Conservation (phyloP, 2,329 filamentous ascomycete genomes). For the Penicillium polonicum region DNA sequence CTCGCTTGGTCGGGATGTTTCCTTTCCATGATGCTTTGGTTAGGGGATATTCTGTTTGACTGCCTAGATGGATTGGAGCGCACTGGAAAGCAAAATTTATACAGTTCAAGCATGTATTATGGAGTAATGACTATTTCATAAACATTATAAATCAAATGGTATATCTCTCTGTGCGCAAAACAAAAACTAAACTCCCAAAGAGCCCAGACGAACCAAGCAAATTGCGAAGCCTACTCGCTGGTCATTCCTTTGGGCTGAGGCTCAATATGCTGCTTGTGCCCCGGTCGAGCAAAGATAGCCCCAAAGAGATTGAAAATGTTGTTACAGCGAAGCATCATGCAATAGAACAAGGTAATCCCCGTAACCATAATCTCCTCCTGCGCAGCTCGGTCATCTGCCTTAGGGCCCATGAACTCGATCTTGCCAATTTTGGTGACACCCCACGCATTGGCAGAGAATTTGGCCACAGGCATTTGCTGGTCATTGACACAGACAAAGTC, state of each 20-base stretch:
- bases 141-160: neutral
- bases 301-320: conserved; percentile 29
- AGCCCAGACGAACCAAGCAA: neutral
- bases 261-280: conserved; percentile 16
- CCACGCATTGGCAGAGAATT: conserved; percentile 27
- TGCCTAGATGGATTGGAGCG: neutral
- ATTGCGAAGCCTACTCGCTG: neutral
- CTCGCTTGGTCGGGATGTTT: neutral
- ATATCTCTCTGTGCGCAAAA: neutral
- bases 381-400: conserved; percentile 12
- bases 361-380: conserved; percentile 34
- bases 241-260: neutral
- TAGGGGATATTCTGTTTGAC: neutral
- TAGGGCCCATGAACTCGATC: conserved; percentile 29
- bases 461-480: conserved; percentile 29
- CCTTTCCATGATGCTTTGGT: neutral
- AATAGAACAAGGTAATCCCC: conserved; percentile 29
- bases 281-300: conserved; percentile 22
- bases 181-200: neutral
- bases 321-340: conserved; percentile 26
- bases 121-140: neutral
- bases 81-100: neutral
- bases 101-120: neutral
- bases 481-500: conserved; percentile 35
- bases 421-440: conserved; percentile 26